Conservation (phyloP, 1,284 basidiomycete species). For the Marasmius oreades region DNA sequence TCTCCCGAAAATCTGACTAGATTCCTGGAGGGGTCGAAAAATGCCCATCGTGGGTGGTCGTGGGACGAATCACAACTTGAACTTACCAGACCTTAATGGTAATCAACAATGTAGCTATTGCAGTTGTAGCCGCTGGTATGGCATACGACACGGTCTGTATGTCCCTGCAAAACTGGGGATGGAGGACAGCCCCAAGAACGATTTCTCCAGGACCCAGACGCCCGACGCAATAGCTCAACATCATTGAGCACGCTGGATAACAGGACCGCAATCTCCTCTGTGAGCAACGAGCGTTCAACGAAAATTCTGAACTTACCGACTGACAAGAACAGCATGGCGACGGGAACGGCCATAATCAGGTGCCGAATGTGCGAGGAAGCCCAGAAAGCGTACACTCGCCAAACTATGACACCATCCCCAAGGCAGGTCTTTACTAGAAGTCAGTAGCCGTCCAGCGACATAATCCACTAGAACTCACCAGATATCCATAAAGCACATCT, state of each 20-base stretch:
- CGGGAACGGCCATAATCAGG: background rate
- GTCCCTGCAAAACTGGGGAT: constrained; percentile 7
- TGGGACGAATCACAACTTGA: background rate
- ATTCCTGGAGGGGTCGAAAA: background rate
- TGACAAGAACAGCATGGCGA: background rate
- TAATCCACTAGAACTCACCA: background rate
- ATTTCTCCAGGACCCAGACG: constrained; percentile 1
- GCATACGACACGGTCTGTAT: constrained; percentile 7
- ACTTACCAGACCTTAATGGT: constrained; percentile 2
- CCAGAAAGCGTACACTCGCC: background rate
- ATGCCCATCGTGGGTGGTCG: background rate
- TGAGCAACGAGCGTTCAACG: background rate
- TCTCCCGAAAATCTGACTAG: background rate
- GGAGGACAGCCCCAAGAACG: constrained; percentile 3
- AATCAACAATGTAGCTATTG: constrained; percentile 8
- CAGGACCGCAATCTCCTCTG: background rate
- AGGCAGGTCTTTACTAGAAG: background rate
- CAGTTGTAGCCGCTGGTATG: constrained; percentile 5
- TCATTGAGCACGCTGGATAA: background rate
- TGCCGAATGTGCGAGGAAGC: background rate
- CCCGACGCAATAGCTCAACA: constrained; percentile 10
- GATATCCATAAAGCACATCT: background rate
- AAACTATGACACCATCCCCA: background rate
- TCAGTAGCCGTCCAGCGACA: background rate
- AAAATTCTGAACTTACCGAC: background rate